phyloP scores from a whole-genome alignment of 371 early-diverging fungal genomes.

The Circinella umbellata region DNA sequence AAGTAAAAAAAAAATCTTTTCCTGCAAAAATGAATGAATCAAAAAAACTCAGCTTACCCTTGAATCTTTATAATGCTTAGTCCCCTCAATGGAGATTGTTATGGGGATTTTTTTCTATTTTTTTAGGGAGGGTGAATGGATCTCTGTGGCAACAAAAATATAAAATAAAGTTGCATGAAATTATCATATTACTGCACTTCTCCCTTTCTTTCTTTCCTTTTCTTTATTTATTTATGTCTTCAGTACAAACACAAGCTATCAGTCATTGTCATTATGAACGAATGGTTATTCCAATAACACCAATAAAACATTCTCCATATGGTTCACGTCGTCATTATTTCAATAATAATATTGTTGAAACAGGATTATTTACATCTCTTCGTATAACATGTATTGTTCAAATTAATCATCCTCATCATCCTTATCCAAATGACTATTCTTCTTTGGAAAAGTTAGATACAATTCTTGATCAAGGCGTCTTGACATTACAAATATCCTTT shows the following conservation, averaged over 20 bases:
- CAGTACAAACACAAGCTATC: constrained; percentile 7
- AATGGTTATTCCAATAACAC: neutral
- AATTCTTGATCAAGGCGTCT: constrained; percentile 6
- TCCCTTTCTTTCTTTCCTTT: neutral
- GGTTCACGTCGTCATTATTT: neutral
- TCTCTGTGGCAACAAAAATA: too few species aligned
- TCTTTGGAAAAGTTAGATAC: constrained; percentile 13
- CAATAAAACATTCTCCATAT: neutral
- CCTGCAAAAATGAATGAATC: neutral
- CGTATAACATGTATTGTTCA: constrained; percentile 8
- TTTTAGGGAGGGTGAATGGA: too few species aligned
- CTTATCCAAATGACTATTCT: neutral
- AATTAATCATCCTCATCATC: constrained; percentile 8
- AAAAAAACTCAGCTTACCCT: neutral
- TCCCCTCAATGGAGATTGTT: too few species aligned
- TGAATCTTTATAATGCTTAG: too few species aligned
- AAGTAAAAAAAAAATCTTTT: neutral
- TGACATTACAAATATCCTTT: constrained; percentile 18
- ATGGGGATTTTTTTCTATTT: too few species aligned
- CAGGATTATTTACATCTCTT: neutral
- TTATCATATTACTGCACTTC: neutral
- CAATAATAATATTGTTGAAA: neutral
- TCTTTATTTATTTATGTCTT: neutral
- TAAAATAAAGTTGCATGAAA: too few species aligned
- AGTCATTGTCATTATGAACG: neutral